Base-by-base conservation (phyloP, 768 basidiomycete genomes). In the Tremella yokohamensis region DNA sequence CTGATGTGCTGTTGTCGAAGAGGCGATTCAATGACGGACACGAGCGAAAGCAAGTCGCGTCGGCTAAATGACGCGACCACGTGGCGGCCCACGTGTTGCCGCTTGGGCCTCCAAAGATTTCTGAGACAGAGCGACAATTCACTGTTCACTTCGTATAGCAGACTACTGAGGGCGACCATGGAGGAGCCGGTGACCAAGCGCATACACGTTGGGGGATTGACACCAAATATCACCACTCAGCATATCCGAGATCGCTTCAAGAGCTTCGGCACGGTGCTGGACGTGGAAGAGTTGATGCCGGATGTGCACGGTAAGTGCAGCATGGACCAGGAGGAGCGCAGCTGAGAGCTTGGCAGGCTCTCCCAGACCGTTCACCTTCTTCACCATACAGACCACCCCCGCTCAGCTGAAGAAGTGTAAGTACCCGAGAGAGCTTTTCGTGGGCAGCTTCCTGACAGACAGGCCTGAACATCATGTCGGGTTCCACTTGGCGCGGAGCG, bases 391-490 rank as follows among this genome's bases (percentile, higher is more conserved):
- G 37, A 67, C 67, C 2, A 70, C 69, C 8, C 66, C 65, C 1
- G 51, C 53, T 19, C 72, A 73, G 47, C 56, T 70, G 15, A 65
- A 63, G 42, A 69, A 69, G 63, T 72, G 68, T 69, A 40, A 37
- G 60, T 44, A 7, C 38, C 38, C 8, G 29, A 34, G 11, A 34
- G 29, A 34, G n/a, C 42, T 45, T 45, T 16, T 22, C n/a, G n/a
- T 2, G 18, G 45, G 26, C 47, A 19, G n/a, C 53, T 56, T 15
- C 16, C 45, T n/a, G 19, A 45, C 53, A 18, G 2, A 2, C 26
- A 73, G 71, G 71, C 53, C 57, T 76, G 22, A 74, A 72, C 47
- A 72, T 69, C 49, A 70, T 74, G 62, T 69, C 68, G 16, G 69
- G 70, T 18, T 70, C 71, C 2, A 70, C 60, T 25, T 76, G 73